Conservation (phyloP, 2,329 filamentous ascomycete species). For the Rhytidhysteron rufulum region DNA sequence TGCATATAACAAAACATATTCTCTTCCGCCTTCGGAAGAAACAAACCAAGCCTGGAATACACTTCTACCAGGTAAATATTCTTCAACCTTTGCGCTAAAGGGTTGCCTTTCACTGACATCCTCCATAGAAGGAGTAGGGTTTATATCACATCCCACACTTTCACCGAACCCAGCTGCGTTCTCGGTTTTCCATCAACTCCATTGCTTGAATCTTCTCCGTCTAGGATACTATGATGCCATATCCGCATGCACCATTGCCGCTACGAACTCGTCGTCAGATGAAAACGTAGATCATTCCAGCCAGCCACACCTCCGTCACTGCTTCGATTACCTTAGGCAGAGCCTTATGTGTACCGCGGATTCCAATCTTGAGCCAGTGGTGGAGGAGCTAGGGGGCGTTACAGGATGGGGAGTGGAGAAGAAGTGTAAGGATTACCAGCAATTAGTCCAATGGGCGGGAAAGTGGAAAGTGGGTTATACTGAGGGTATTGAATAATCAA, state of each 20-base stretch:
- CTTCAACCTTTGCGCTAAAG: neutral
- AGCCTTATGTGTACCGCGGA: slow-evolving; percentile 7
- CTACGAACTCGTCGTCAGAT: neutral
- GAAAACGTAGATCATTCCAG: neutral
- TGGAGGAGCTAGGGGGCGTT: neutral
- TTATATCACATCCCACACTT: neutral
- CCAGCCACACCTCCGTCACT: slow-evolving; percentile 4
- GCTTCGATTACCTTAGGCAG: slow-evolving; percentile 9
- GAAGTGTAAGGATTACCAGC: neutral
- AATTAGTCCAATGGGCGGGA: neutral
- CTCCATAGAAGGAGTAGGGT: neutral
- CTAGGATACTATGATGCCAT: neutral
- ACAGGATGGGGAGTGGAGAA: neutral
- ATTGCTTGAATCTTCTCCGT: neutral
- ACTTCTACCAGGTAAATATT: neutral
- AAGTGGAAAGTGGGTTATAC: neutral
- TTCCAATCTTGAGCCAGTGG: slow-evolving; percentile 5
- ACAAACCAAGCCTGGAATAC: slow-evolving; percentile 1
- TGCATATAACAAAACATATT: neutral
- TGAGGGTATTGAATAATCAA: neutral
- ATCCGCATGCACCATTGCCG: neutral
- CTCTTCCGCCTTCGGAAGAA: neutral
- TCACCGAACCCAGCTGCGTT: neutral
- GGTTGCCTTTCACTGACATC: neutral
- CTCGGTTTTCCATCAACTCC: neutral